Base-by-base conservation (phyloP, 768 basidiomycete genomes). In the Roridomyces roridus region DNA sequence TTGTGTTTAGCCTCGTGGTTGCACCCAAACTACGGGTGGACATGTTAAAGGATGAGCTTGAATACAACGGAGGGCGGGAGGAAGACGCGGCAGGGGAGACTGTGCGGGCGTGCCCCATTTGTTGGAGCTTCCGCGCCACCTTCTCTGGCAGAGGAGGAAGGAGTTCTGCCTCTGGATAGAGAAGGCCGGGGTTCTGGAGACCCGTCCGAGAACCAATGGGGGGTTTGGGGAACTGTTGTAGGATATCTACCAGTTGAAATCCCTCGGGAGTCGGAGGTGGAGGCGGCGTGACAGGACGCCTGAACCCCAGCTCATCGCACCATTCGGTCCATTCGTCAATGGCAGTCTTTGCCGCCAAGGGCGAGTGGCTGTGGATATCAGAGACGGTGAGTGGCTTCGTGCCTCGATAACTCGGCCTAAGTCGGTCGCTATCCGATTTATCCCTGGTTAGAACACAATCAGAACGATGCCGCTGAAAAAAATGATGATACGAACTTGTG, bases 61-160 rank as follows among this genome's bases (percentile, higher is more conserved):
- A 47, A 37, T 59, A 55, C 20, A 59, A 31, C 5, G 58, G 58
- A 42, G 36, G 58, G 17, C 17, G 11, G 12, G 50, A 40, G 4
- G 45, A 21, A 0, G 8, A 2, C 6, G 31, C 28, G 28, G 23
- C 25, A 11, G 2, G 44, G 26, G 17, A 10, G 8, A 40, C 24
- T n/a, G 23, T 34, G 42, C 46, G 58, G 15, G 48, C 42, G 48
- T 48, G 58, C 24, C 55, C 37, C 25, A 47, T 39, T 34, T 55
- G 36, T 39, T 55, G 46, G 43, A 55, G 14, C 47, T 46, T 40
- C 0, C n/a, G 28, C 24, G 45, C 14, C 29, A 59, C 58, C 36
- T 42, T 46, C 14, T 49, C 42, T 17, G 58, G 58, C 10, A 47
- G 58, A 46, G 52, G 58, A 8, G 58, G 58, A 9, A 59, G 52